Percentiles rank a stretch among this genome's conserved stretches.
These are phyloP conservation scores for Solanum hybrid DNA, from an alignment of 305 asterid genomes.

Conservation along the genomic window DNA sequence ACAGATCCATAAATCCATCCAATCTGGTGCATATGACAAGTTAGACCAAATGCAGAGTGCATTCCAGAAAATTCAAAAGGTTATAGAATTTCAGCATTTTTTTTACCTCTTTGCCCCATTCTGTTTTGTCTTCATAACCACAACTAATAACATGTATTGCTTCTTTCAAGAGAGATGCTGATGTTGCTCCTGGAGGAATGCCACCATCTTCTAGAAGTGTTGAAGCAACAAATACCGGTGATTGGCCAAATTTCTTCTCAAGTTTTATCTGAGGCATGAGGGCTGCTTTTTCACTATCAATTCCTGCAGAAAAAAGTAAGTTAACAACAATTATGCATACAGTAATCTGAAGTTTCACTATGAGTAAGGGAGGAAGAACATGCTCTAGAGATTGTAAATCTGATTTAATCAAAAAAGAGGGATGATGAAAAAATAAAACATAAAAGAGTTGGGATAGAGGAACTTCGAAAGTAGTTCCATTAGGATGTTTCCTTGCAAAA, in stretches of 20 bases:
- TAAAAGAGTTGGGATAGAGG: neutral
- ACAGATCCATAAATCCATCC: constrained; percentile 98
- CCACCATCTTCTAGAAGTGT: constrained; percentile 86
- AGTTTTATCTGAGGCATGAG: constrained; percentile 86
- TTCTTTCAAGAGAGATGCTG: constrained; percentile 88
- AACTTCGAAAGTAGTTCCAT: neutral
- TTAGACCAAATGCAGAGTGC: neutral
- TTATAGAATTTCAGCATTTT: neutral
- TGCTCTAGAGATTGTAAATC: neutral
- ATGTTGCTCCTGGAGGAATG: constrained; percentile 70
- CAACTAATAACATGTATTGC: constrained; percentile 94
- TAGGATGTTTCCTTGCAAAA: neutral
- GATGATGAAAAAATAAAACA: neutral
- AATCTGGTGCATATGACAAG: constrained; percentile 31
- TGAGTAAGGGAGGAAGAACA: neutral
- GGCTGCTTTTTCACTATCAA: constrained; percentile 63
- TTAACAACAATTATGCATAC: neutral
- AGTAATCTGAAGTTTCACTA: neutral
- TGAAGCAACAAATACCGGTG: constrained; percentile 86
- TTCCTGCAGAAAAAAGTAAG: constrained; percentile 40
- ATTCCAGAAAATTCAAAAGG: neutral
- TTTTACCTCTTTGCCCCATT: constrained; percentile 93
- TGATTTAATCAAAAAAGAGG: neutral
- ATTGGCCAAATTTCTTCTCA: constrained; percentile 89
- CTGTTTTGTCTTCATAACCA: constrained; percentile 93